A percentile compares a stretch with the other conserved stretches of the same genome.
phyloP scores from a whole-genome alignment of 2,329 filamentous ascomycete species.

The Penicillium palitans region DNA sequence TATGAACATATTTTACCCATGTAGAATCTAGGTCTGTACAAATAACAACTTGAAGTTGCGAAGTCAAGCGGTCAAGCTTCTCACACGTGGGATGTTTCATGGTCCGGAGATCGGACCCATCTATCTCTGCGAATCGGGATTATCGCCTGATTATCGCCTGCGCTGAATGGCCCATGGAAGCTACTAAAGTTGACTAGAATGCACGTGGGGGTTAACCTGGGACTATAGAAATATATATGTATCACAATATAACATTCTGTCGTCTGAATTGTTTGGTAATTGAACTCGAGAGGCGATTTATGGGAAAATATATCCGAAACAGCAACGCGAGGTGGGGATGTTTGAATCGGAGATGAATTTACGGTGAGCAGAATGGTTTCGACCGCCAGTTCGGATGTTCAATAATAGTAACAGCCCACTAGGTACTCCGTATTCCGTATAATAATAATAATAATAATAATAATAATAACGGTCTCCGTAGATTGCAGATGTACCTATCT shows the following conservation, averaged over 20 bases:
- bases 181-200: slow-evolving; percentile 7
- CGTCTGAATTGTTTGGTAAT: neutral
- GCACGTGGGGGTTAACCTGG: slow-evolving; percentile 6
- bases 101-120: slow-evolving; percentile 25
- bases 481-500: too few species aligned
- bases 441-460: too few species aligned
- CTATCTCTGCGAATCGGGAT: slow-evolving; percentile 5
- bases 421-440: too few species aligned
- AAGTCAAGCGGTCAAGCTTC: slow-evolving; percentile 28
- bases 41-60: neutral
- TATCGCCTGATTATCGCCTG: neutral
- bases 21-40: neutral
- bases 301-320: neutral
- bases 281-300: neutral
- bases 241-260: neutral
- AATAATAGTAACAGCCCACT: neutral
- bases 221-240: neutral
- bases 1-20: neutral
- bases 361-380: slow-evolving; percentile 8
- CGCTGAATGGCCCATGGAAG: slow-evolving; percentile 15
- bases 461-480: too few species aligned
- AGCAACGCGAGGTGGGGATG: neutral
- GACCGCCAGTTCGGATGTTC: slow-evolving; percentile 6
- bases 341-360: neutral
- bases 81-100: slow-evolving; percentile 31